Evolutionary conservation across 139 green algal species (phyloP).

Genomic region (Tetradesmus obliquus): DNA sequence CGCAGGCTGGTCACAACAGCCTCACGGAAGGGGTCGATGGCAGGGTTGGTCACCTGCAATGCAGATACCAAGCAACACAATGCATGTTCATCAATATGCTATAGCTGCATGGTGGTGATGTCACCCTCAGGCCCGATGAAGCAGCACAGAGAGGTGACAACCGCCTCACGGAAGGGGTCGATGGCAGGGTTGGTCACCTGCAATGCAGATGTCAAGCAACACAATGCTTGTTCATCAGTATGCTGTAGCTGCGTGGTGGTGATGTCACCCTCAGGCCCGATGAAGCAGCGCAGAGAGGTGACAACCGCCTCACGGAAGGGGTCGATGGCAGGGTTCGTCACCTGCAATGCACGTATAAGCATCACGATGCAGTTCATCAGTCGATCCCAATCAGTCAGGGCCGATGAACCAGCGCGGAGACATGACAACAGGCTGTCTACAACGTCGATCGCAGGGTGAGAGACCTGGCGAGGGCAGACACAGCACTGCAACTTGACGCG

Average conservation of each 20-base stretch:
- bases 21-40: constrained; percentile 97
- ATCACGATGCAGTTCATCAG: too few species aligned
- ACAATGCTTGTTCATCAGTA: too few species aligned
- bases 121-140: constrained; percentile 96
- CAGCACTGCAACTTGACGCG: too few species aligned
- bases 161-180: constrained; percentile 94
- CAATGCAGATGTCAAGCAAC: background rate
- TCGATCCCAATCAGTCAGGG: constrained; percentile 94
- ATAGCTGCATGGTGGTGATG: constrained; percentile 73
- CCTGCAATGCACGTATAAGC: constrained; percentile 58
- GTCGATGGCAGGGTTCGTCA: constrained; percentile 98
- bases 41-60: constrained; percentile 94
- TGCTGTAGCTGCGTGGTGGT: constrained; percentile 60
- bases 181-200: constrained; percentile 98
- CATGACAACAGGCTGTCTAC: constrained; percentile 96
- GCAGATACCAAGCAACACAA: background rate
- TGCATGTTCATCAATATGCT: background rate
- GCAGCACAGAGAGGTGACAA: constrained; percentile 92
- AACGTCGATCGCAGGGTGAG: constrained; percentile 97
- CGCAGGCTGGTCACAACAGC: constrained; percentile 92
- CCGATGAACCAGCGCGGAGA: constrained; percentile 92
- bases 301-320: constrained; percentile 96
- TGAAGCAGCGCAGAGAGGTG: constrained; percentile 90
- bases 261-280: constrained; percentile 94
- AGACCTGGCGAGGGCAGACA: too few species aligned